Base-by-base conservation (phyloP, 768 basidiomycete genomes). In the Lactifluus pinguis region DNA sequence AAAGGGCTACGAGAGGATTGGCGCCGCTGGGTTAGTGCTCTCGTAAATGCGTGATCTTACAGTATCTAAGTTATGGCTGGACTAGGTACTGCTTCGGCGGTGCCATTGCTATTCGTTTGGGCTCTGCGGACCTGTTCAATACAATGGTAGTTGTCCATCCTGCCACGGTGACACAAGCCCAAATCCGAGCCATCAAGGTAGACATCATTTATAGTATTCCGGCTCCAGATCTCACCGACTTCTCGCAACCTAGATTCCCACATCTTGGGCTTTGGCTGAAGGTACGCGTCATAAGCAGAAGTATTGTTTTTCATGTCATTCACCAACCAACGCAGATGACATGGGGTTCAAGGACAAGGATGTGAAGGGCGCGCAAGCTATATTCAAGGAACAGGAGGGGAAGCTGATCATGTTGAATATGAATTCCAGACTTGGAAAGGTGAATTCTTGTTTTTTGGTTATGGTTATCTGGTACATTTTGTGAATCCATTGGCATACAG, bases 71-170 rank as follows among this genome's bases (percentile, higher is more conserved):
- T 52, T 10, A 61, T n/a, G 14, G 21, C 25, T 39, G 14, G 11
- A 15, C 39, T 39, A 79, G 76, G 32, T 75, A 76, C 50, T 76
- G 70, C 64, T 76, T 74, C 65, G 73, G 79, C 60, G 72, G 74
- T 19, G 58, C 69, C 6, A 61, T 71, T 4, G 69, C 71, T 13
- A 65, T 62, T 34, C 69, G 69, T 34, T 67, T 75, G 11, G 72
- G 68, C 6, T 49, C 70, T 15, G 68, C 68, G 6, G 71, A 73
- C 32, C 45, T 69, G 14, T 69, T 79, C 52, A 70, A 75, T 54
- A 74, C 69, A 45, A 68, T 76, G 11, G 73, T 77, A 34, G 68
- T 80, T 39, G 71, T 73, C 48, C 79, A 79, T 57, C 79, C 80
- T 3, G 75, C 72, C 3, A 34, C 39, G 42, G 53, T 73, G 54